Evolutionary conservation across 78 protist genomes (phyloP), one percentile per base, ranked within the genome.

Genomic region (Bodo saltans): DNA sequence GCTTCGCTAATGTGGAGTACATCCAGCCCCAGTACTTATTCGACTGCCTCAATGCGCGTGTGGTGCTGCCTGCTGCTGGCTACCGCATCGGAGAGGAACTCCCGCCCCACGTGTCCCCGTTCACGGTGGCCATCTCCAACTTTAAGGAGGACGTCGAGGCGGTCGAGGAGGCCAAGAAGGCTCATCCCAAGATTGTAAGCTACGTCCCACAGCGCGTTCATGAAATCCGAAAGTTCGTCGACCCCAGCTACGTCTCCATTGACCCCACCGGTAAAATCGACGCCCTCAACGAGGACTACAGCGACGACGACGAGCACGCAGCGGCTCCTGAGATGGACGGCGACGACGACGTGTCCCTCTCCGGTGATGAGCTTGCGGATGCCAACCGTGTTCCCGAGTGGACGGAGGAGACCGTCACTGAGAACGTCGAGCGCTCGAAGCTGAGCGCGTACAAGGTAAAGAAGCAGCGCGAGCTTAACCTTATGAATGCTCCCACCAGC

Each of bases 21-120:
- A 86, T 95, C 33, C 97, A 93, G 87, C 99, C 99, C 34, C 99
- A 97, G 92, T 97, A 98, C 98, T 89, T 97, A 30, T 93, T 83
- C 81, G 99, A 95, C 85, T 90, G 90, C 60, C 32, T 94, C 79
- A 97, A 97, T 85, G 79, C 80, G 4, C 27, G 68, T 1, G 70
- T 12, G 4, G 83, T 89, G 39, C 80, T 95, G 30, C 91, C 90
- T 25, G 68, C 42, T 28, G 28, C 41, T 23, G 72, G 52, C 52
- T 94, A 92, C 84, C 70, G 42, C 0, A 72, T 79, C 21, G 96
- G 95, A 38, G 41, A 41, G 1, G 38, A 30, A n/a, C 85, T 93
- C 72, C 97, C 97, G 30, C 92, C 99, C 42, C 99, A 96, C 88
- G 87, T 96, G 74, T 92, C 96, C 37, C 99, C 99, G 35, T 96